Base-by-base conservation (phyloP, 139 green algal species). In the Chlamydomonas applanata region DNA sequence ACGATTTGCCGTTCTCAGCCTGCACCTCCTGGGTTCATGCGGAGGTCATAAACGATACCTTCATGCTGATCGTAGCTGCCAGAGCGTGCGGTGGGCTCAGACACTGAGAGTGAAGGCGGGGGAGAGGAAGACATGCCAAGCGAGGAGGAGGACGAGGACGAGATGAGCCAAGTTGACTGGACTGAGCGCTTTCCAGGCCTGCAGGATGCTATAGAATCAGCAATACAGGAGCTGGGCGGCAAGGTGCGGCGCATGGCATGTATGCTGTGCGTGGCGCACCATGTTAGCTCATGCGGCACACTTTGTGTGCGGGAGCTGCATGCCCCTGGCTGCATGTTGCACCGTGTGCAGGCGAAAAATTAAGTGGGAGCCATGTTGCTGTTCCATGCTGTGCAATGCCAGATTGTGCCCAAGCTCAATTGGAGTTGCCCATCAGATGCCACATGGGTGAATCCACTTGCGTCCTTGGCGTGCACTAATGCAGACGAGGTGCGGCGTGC, bases 381-480 rank as follows among this genome's bases (percentile, higher is more conserved):
- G n/a, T n/a, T n/a, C n/a, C n/a, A n/a, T n/a, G n/a, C n/a, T n/a
- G n/a, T n/a, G n/a, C n/a, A n/a, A n/a, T n/a, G n/a, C n/a, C 95
- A 71, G 88, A 92, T 97, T 22, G 70, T 92, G 27, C 95, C 95
- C 45, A 97, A 97, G 73, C 81, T 98, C 5, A 97, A 93, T 32
- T 99, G 95, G 95, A 96, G 89, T 80, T 87, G 76, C 29, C 95
- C 95, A 3, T 93, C 86, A 20, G 95, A 99, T 56, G 94, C 93
- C 24, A 61, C 82, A 14, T 98, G 95, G 95, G 59, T 99, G 29
- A 90, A 76, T 17, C 54, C 81, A 1, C 75, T 33, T n/a, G 36
- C 29, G 4, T 36, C 53, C 2, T 34, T 86, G 30, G 61, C 54
- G 0, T 89, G 81, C 57, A 32, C 52, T 3, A 86, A 82, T 46